Evolutionary conservation across 192 early-diverging fungal genomes (phyloP).

Genomic region (Coemansia sp.): DNA sequence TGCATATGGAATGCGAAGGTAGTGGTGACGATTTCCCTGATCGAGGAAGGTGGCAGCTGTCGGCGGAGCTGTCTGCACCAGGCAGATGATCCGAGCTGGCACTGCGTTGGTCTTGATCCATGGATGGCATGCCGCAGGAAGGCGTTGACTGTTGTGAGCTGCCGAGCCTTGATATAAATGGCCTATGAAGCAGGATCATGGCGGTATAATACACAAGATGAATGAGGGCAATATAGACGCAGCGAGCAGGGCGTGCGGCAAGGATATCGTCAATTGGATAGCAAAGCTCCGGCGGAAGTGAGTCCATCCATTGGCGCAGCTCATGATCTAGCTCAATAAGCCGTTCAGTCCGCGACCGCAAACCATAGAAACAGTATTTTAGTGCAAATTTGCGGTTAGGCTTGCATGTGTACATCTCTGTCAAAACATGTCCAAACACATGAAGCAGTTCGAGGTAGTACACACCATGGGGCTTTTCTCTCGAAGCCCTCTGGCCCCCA

Average conservation of each 20-base stretch:
- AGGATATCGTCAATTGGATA: conserved; percentile 49
- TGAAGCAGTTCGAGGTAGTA: conserved; percentile 54
- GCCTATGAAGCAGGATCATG: conserved; percentile 55
- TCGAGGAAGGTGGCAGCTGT: conserved; percentile 6
- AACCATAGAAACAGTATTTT: conserved; percentile 37
- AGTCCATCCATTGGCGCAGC: conserved; percentile 50
- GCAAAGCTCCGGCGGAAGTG: conserved; percentile 43
- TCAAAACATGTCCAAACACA: conserved; percentile 45
- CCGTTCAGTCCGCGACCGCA: conserved; percentile 43
- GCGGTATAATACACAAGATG: conserved; percentile 55
- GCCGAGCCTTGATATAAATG: conserved; percentile 52
- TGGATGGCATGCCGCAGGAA: background rate
- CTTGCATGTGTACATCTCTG: conserved; percentile 57
- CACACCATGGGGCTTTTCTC: conserved; percentile 31
- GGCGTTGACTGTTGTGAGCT: conserved; percentile 11
- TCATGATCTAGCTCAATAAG: conserved; percentile 51
- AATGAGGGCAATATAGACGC: conserved; percentile 50
- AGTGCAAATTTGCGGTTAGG: conserved; percentile 33
- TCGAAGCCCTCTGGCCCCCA: conserved; percentile 2
- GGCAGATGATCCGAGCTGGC: background rate
- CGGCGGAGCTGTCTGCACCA: background rate
- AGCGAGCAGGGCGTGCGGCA: conserved; percentile 33
- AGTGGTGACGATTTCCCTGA: conserved; percentile 25
- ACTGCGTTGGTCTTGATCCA: background rate
- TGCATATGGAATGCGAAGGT: conserved; percentile 55